A percentile compares a stretch with the other conserved stretches of the same genome.
Conservation (phyloP, 352 stramenopile species). For the Phytophthora vignae region DNA sequence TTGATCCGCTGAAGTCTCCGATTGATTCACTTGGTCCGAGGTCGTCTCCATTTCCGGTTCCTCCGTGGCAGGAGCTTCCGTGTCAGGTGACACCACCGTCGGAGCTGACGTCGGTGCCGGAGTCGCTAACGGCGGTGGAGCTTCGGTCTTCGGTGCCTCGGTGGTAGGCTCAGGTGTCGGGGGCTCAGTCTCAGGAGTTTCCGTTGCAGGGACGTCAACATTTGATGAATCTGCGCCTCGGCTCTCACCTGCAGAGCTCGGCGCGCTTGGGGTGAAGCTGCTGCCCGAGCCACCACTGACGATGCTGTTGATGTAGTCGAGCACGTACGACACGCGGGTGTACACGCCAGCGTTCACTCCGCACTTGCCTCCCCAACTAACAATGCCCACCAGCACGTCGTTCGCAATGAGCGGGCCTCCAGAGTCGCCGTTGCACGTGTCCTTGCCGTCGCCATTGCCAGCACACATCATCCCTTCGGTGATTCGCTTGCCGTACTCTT, state of each 20-base stretch:
- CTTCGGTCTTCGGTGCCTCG: constrained; percentile 5
- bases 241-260: constrained; percentile 10
- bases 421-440: constrained; percentile 77
- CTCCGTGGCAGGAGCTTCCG: constrained; percentile 5
- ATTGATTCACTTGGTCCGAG: constrained; percentile 1
- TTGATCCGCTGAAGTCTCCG: constrained; percentile 11
- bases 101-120: neutral
- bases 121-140: neutral
- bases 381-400: constrained; percentile 64
- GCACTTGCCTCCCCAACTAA: constrained; percentile 73
- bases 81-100: neutral
- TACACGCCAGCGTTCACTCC: constrained; percentile 66
- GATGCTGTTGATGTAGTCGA: constrained; percentile 67
- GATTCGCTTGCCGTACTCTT: constrained; percentile 61
- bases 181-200: neutral
- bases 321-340: constrained; percentile 54
- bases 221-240: constrained; percentile 10
- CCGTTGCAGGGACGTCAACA: constrained; percentile 10
- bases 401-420: constrained; percentile 64
- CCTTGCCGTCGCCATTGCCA: constrained; percentile 53
- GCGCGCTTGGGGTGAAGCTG: constrained; percentile 23
- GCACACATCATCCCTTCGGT: constrained; percentile 72
- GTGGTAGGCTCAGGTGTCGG: constrained; percentile 22
- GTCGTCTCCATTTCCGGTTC: constrained; percentile 3
- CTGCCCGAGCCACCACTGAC: constrained; percentile 37